These are phyloP conservation scores for Sarocladiaceae sp. DNA, from an alignment of 2,329 filamentous ascomycete genomes.

Conservation along the genomic window DNA sequence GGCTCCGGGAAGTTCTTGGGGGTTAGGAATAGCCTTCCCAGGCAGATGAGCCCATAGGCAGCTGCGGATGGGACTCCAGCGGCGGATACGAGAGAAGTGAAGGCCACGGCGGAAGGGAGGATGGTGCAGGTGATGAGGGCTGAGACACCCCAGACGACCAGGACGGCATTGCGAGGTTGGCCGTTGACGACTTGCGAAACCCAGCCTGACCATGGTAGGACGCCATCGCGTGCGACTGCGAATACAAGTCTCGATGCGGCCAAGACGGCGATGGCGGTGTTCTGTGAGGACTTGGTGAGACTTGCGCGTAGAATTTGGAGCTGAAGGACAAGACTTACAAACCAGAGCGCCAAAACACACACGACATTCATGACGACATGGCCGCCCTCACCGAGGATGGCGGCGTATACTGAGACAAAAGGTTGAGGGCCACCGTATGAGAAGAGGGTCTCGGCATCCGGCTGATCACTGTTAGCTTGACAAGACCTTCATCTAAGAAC, in stretches of 20 bases:
- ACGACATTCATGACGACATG: slow-evolving; percentile 61
- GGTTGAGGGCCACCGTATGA: slow-evolving; percentile 51
- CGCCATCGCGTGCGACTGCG: slow-evolving; percentile 57
- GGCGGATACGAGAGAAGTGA: slow-evolving; percentile 49
- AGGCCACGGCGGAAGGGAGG: slow-evolving; percentile 43
- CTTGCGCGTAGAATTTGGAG: neutral
- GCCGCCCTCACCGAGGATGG: slow-evolving; percentile 49
- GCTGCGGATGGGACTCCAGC: slow-evolving; percentile 48
- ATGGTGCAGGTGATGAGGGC: slow-evolving; percentile 55
- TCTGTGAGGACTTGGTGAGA: slow-evolving; percentile 26
- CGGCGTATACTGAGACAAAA: slow-evolving; percentile 54
- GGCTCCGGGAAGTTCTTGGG: slow-evolving; percentile 42
- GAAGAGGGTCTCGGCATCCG: slow-evolving; percentile 48
- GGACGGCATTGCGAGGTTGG: slow-evolving; percentile 56
- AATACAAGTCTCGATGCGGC: slow-evolving; percentile 59
- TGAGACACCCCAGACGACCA: slow-evolving; percentile 52
- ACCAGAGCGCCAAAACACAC: slow-evolving; percentile 45
- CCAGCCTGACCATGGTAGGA: slow-evolving; percentile 55
- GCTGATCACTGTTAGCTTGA: slow-evolving; percentile 25
- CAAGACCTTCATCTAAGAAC: too few species aligned
- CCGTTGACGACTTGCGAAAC: slow-evolving; percentile 50
- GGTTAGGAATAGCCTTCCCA: slow-evolving; percentile 42
- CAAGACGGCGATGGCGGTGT: slow-evolving; percentile 55
- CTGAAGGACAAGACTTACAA: slow-evolving; percentile 32
- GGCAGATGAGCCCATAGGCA: slow-evolving; percentile 47